Evolutionary conservation across 2,329 filamentous ascomycete genomes (phyloP), one percentile per base, ranked within the genome.

Genomic region (Colletotrichum godetiae): DNA sequence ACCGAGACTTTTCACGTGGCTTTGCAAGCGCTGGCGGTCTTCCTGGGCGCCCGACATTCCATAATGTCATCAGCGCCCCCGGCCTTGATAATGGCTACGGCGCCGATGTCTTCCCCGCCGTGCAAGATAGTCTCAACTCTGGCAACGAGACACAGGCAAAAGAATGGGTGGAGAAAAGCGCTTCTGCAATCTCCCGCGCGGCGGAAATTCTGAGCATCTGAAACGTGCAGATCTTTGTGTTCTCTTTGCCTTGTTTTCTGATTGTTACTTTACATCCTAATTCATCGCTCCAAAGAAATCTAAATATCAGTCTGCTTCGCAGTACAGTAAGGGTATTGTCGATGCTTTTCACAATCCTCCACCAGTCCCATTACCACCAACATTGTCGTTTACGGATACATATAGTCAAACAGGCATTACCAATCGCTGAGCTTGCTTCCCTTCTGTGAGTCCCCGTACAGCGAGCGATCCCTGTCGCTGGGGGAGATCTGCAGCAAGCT

Each of bases 1-100:
- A 73, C 52, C 70, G 70, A 31, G 70, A 73, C 33, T 73, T 73
- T 27, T 64, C 58, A 11, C 70, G 70, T 31, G 70, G 70, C 8
- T 73, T 73, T n/a, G 70, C 66, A 2, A 73, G 70, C 12, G 70
- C 42, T 1, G 70, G 66, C 1, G 70, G 70, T 1, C 66, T 73
- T 0, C 70, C 70, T 24, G 66, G 70, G 12, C 70, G 70, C 0
- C 53, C 70, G 19, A 73, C 70, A 27, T 73, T 73, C 49, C 66
- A 63, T 12, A 73, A 73, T 13, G 67, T 70, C 49, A 15, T 73
- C 31, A 70, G 70, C 46, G 70, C 70, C 0, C 70, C 67, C 0
- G 70, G 70, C 1, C 5, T 73, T 3, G 70, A 70, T 24, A 73
- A 70, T 12, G 67, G 67, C 24, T 73, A 73, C 4, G 67, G 70